Evolutionary conservation across 208 protist genomes (phyloP).

Genomic region (Trypanosoma vivax): DNA sequence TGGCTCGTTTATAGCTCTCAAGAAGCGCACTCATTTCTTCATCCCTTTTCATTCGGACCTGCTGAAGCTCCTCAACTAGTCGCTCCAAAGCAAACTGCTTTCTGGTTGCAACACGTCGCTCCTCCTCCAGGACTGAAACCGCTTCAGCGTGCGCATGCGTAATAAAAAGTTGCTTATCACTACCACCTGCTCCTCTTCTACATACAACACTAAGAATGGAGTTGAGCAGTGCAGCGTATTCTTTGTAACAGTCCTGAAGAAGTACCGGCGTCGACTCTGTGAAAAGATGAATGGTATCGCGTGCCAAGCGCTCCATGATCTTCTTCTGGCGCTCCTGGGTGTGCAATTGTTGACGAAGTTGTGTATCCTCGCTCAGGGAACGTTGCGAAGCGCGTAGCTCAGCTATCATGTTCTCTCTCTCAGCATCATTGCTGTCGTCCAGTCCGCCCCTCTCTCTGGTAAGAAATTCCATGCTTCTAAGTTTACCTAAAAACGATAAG

Average conservation of each 20-base stretch:
- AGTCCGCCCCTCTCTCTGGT: too few species aligned
- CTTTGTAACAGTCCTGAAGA: slow-evolving; percentile 35
- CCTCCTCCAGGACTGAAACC: slow-evolving; percentile 44
- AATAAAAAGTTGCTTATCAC: slow-evolving; percentile 26
- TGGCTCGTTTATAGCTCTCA: slow-evolving; percentile 37
- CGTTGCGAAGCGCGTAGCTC: slow-evolving; percentile 15
- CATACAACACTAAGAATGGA: slow-evolving; percentile 39
- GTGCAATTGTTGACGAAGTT: slow-evolving; percentile 22
- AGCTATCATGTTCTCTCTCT: slow-evolving; percentile 10
- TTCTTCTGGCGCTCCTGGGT: slow-evolving; percentile 27
- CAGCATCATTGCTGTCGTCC: background rate
- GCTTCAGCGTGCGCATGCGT: slow-evolving; percentile 46
- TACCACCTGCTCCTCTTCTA: slow-evolving; percentile 20
- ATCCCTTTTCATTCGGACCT: slow-evolving; percentile 36
- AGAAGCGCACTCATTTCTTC: slow-evolving; percentile 45
- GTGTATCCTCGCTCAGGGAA: slow-evolving; percentile 18
- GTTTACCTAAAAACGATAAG: slow-evolving; percentile 1
- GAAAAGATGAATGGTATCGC: slow-evolving; percentile 25
- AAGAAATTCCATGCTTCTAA: slow-evolving; percentile 6
- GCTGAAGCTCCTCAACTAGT: slow-evolving; percentile 45
- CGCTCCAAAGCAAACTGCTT: slow-evolving; percentile 42
- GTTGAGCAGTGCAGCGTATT: slow-evolving; percentile 35
- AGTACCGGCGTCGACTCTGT: slow-evolving; percentile 22
- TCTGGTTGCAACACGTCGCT: slow-evolving; percentile 28
- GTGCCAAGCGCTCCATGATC: slow-evolving; percentile 30